phyloP scores from a whole-genome alignment of 2,329 filamentous ascomycete genomes.

The Hymenoscyphus fraxineus region DNA sequence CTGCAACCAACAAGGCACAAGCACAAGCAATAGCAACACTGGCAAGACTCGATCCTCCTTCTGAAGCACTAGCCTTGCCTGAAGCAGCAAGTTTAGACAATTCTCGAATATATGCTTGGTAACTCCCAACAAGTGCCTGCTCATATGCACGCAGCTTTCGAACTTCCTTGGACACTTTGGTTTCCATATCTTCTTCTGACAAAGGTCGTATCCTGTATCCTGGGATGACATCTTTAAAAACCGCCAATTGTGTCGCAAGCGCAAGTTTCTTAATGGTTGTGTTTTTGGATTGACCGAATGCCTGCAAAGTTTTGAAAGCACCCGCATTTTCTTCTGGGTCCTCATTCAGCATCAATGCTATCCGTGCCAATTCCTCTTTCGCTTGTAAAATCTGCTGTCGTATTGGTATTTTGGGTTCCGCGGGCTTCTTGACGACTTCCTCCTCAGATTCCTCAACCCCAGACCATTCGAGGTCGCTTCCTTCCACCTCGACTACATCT shows the following conservation, averaged over 20 bases:
- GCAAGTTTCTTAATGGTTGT: slow-evolving; percentile 78
- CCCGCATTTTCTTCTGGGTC: slow-evolving; percentile 86
- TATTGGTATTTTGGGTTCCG: slow-evolving; percentile 64
- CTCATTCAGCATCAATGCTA: slow-evolving; percentile 79
- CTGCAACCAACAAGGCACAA: slow-evolving; percentile 72
- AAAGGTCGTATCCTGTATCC: slow-evolving; percentile 90
- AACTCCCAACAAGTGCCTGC: slow-evolving; percentile 78
- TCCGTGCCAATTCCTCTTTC: slow-evolving; percentile 86
- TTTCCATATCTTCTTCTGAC: slow-evolving; percentile 67
- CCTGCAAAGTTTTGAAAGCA: slow-evolving; percentile 72
- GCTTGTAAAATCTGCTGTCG: slow-evolving; percentile 78
- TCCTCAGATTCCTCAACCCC: slow-evolving; percentile 47
- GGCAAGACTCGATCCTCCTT: slow-evolving; percentile 51
- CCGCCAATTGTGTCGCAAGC: slow-evolving; percentile 78
- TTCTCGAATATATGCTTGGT: slow-evolving; percentile 78
- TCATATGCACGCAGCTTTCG: slow-evolving; percentile 79
- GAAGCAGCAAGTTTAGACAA: slow-evolving; percentile 65
- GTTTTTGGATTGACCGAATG: slow-evolving; percentile 67
- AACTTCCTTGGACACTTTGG: slow-evolving; percentile 90
- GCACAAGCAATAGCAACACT: slow-evolving; percentile 81
- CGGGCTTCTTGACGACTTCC: slow-evolving; percentile 46
- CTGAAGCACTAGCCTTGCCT: slow-evolving; percentile 40
- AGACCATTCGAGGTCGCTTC: slow-evolving; percentile 62
- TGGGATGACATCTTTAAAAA: slow-evolving; percentile 95
- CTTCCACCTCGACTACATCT: slow-evolving; percentile 53